These are phyloP conservation scores for Magnolia sinica DNA, from an alignment of 164 flowering plant species.

Conservation along the genomic window DNA sequence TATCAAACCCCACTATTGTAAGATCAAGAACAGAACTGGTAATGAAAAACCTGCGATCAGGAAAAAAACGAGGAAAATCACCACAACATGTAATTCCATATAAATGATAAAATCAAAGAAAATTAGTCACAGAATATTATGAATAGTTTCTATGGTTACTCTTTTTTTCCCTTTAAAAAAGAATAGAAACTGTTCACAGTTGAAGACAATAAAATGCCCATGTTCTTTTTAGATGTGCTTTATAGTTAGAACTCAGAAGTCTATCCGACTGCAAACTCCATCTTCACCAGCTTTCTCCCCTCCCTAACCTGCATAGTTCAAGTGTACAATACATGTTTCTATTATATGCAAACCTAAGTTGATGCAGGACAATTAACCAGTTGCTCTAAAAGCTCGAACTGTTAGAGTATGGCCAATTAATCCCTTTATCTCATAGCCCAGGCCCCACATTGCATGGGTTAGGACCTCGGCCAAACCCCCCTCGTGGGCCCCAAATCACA, in stretches of 20 bases:
- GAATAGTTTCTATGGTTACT: neutral
- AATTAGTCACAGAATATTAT: neutral
- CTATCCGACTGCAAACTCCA: neutral
- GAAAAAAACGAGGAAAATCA: neutral
- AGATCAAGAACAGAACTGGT: conserved; percentile 95
- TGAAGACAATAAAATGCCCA: neutral
- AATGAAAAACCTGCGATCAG: conserved; percentile 76
- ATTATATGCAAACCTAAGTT: neutral
- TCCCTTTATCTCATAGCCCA: too few relatives aligned
- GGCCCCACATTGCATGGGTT: too few relatives aligned
- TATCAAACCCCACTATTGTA: conserved; percentile 86
- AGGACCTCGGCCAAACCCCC: too few relatives aligned
- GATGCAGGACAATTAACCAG: too few relatives aligned
- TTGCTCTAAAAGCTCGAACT: too few relatives aligned
- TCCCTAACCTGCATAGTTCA: neutral
- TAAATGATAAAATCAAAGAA: neutral
- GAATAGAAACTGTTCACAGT: neutral
- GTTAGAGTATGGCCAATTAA: too few relatives aligned
- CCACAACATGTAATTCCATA: neutral
- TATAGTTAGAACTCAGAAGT: neutral
- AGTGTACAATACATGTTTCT: neutral
- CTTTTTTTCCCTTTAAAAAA: neutral
- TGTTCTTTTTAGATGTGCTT: neutral
- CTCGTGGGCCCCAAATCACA: too few relatives aligned
- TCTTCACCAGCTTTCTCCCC: neutral